Base-by-base conservation (phyloP, 2,329 filamentous ascomycete genomes). In the Exophiala sideris region DNA sequence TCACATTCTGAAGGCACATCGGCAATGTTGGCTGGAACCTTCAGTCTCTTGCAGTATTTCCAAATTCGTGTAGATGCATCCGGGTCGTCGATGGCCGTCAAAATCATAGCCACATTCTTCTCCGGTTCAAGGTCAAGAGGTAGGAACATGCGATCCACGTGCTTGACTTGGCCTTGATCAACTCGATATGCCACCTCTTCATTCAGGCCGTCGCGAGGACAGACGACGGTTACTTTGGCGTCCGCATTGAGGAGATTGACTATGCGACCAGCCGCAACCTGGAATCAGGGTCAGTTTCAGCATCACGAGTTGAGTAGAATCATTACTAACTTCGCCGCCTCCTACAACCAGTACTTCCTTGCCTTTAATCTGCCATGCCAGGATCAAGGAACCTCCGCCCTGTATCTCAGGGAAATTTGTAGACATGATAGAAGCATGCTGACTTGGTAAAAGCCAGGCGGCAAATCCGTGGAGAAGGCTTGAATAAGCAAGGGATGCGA, bases 1-100 rank as follows among this genome's bases (percentile, higher is more conserved):
- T 99, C 94, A 72, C 94, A 99, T 71, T 99, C 94, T 0, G 90
- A 82, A 0, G 94, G 94, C 3, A 99, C 94, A 69, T 99, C 94
- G 62, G 94, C 94, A 62, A 99, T 96, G 71, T 99, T 99, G 53
- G 91, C 91, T 5, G 91, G 84, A 61, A 97, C 88, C 57, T 84
- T 84, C 56, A 79, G 81, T 69, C 90, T 81, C 71, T 95, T 92
- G 80, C 92, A 97, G 20, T 96, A 80, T 69, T 92, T 92, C 88
- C 91, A 99, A 68, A 99, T 90, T 59, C 83, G 79, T 0, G 89
- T 87, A 0, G 91, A 96, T n/a, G 91, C 91, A 45, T 84, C 87
- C 0, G 94, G 89, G 68, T 97, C 92, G 69, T 99, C 94, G 63
- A 99, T 84, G 52, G 94, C 94, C 2, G 90, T 90, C 48, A 99